Base-by-base conservation (phyloP, 352 stramenopile genomes). In the Phytophthora idaei region DNA sequence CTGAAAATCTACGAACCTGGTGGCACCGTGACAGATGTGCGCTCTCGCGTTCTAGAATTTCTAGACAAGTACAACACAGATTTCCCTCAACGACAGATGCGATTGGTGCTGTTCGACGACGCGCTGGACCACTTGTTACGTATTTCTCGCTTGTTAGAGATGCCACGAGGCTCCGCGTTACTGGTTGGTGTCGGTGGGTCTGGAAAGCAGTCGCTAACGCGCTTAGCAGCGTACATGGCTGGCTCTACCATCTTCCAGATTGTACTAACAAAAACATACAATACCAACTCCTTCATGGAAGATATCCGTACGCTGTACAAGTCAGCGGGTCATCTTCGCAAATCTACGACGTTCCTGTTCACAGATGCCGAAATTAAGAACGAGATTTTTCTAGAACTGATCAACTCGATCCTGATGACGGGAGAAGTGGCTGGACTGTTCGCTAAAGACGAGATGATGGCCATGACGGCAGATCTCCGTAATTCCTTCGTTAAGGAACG, bases 341-440 rank as follows among this genome's bases (percentile, higher is more conserved):
- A 99, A 69, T 97, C 93, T 29, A 99, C 97, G 41, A 98, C 95
- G 36, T 99, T 99, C 60, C 71, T 99, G 12, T 99, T 99, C 69
- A 99, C 97, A 1, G 97, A 99, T 67, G 96, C 95, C 8, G 97
- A 99, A 69, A 99, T 99, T 74, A 99, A 99, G 83, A 97, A 98
- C 58, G 97, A 99, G 73, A 97, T 98, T 60, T 99, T 99, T 74
- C 78, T 99, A 44, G 97, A 99, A 85, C 83, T 97, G 7, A 97
- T 99, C 79, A 99, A 99, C 79, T 98, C 90, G 25, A 93, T 99
- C 39, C 83, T 99, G 39, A 98, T 99, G 84, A 99, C 97, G 8
- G 97, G 97, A 53, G 97, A 99, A 81, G 95, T 99, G n/a, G 94
- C 96, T 0, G 97, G 96, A 31, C 71, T 99, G 6, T 99, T 99